Percentiles rank a stretch among this genome's conserved stretches.
These are phyloP conservation scores for Wickerhamiella azyma DNA, from an alignment of 805 yeast species.

Conservation along the genomic window DNA sequence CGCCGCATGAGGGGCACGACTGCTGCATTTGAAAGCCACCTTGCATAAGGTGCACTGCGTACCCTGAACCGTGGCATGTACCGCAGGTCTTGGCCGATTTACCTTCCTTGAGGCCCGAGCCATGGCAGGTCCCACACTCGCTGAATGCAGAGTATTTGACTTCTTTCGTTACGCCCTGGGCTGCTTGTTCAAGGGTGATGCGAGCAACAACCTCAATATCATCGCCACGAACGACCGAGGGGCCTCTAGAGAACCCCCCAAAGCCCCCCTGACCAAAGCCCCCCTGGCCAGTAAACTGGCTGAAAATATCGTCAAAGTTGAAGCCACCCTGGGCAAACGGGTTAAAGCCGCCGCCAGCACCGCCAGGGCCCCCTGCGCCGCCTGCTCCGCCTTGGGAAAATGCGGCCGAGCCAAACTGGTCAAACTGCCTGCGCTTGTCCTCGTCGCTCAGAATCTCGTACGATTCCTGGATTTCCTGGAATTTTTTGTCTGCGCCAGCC, in stretches of 20 bases:
- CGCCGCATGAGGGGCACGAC: slow-evolving; percentile 77
- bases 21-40: slow-evolving; percentile 97
- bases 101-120: slow-evolving; percentile 73
- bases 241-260: slow-evolving; percentile 31
- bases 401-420: slow-evolving; percentile 81
- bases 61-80: slow-evolving; percentile 88
- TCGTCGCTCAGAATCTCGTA: slow-evolving; percentile 84
- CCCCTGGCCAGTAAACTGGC: slow-evolving; percentile 35
- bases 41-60: slow-evolving; percentile 65
- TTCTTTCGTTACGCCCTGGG: slow-evolving; percentile 57
- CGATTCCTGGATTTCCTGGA: slow-evolving; percentile 87
- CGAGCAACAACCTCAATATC: slow-evolving; percentile 68
- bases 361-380: slow-evolving; percentile 32
- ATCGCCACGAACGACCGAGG: slow-evolving; percentile 77
- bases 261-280: slow-evolving; percentile 26
- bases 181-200: slow-evolving; percentile 71
- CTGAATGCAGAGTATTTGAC: slow-evolving; percentile 63
- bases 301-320: slow-evolving; percentile 52
- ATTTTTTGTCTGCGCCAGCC: slow-evolving; percentile 69
- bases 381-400: slow-evolving; percentile 42
- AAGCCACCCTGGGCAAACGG: slow-evolving; percentile 31
- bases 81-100: slow-evolving; percentile 65
- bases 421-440: slow-evolving; percentile 74
- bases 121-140: slow-evolving; percentile 66
- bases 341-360: slow-evolving; percentile 25